Evolutionary conservation across 139 green algal species (phyloP).

Genomic region (Chlamydomonas sp.): DNA sequence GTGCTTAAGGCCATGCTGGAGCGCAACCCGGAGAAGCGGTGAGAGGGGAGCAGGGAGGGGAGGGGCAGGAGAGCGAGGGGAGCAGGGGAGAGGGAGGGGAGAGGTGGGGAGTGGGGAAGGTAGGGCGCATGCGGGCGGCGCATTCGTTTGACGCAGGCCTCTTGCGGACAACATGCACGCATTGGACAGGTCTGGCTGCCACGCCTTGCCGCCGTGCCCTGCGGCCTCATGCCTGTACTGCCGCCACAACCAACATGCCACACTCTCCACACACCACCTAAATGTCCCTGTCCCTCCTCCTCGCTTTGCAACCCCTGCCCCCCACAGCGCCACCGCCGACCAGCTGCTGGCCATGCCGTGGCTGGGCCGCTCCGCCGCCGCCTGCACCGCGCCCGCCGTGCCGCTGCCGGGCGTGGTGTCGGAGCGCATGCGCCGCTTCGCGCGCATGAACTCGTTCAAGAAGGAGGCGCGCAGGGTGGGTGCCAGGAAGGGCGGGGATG

Average conservation of each 20-base stretch:
- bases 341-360: conserved; percentile 59
- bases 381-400: conserved; percentile 10
- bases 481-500: not conserved
- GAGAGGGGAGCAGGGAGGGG: not conserved
- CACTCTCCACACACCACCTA: not conserved
- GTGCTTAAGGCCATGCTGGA: conserved; percentile 39
- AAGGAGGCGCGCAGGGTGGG: conserved; percentile 85
- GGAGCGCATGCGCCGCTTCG: conserved; percentile 86
- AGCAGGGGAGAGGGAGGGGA: not conserved
- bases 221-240: not conserved
- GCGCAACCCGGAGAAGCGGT: conserved; percentile 58
- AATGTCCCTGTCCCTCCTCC: too few relatives aligned
- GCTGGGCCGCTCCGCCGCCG: conserved; percentile 11
- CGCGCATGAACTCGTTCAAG: conserved; percentile 93
- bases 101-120: not conserved
- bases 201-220: not conserved
- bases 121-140: not conserved
- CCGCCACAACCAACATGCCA: not conserved
- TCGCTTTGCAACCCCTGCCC: not conserved
- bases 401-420: conserved; percentile 68
- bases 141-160: not conserved
- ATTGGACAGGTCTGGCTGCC: not conserved
- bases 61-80: not conserved
- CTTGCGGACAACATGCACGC: not conserved
- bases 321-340: conserved; percentile 64